These are phyloP conservation scores for Leccinum glutinopallens DNA, from an alignment of 1,284 basidiomycete species.

Conservation along the genomic window DNA sequence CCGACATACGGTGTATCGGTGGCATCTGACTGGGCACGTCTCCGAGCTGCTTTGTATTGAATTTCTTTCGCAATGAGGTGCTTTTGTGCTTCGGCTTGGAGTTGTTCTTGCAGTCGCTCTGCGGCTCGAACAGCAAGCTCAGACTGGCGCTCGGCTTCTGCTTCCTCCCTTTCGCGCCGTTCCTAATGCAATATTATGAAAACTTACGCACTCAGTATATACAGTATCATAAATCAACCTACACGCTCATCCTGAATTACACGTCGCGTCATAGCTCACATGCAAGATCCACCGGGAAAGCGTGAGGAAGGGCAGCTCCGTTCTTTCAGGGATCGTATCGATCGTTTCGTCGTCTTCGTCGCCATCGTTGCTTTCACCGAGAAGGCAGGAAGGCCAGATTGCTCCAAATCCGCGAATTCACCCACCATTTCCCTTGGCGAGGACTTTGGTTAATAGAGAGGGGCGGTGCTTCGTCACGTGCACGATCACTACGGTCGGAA, in stretches of 20 bases:
- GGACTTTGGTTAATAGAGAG: no score
- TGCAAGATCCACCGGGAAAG: no score
- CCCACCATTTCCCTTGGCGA: no score
- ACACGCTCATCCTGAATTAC: slow-evolving; percentile 67
- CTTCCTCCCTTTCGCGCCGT: slow-evolving; percentile 43
- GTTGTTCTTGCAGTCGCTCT: slow-evolving; percentile 61
- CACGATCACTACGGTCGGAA: no score
- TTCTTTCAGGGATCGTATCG: no score
- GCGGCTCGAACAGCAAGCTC: slow-evolving; percentile 51
- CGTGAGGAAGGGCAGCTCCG: no score
- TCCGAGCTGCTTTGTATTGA: slow-evolving; percentile 52
- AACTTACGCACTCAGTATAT: neutral
- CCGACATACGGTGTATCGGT: slow-evolving; percentile 57
- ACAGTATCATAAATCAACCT: slow-evolving; percentile 18
- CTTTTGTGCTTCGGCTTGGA: slow-evolving; percentile 58
- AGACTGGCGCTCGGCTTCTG: slow-evolving; percentile 54
- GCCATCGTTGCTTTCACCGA: no score
- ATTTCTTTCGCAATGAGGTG: slow-evolving; percentile 56
- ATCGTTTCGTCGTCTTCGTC: no score
- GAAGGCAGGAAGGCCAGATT: no score
- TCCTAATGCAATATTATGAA: slow-evolving; percentile 20
- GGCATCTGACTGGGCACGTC: slow-evolving; percentile 65
- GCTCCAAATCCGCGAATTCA: no score
- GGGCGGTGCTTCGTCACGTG: no score
- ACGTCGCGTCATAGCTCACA: slow-evolving; percentile 57